Conservation (phyloP, 148 eudicot species). For the Linanthus parryae region DNA sequence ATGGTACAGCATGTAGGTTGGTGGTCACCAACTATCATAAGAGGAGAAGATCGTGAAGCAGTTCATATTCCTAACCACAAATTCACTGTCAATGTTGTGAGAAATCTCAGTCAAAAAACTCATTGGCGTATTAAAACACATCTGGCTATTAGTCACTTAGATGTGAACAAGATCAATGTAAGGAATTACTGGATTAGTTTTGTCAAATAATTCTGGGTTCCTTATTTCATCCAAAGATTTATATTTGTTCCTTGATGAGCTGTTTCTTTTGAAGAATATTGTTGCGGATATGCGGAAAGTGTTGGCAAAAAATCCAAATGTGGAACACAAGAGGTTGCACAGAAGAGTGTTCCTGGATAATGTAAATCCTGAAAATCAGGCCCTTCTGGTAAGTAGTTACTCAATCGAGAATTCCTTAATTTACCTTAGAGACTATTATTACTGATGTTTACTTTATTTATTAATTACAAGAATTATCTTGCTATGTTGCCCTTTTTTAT, state of each 20-base stretch:
- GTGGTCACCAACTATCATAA: conserved; percentile 95
- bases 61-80: conserved; percentile 94
- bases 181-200: conserved; percentile 13
- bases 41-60: conserved; percentile 97
- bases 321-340: conserved; percentile 88
- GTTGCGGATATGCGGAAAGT: conserved; percentile 99
- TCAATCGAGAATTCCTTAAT: no score
- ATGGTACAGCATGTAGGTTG: conserved; percentile 81
- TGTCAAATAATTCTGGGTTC: background rate
- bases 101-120: conserved; percentile 85
- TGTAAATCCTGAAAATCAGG: conserved; percentile 82
- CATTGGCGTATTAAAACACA: conserved; percentile 97
- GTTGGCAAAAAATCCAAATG: conserved; percentile 91
- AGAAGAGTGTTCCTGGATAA: conserved; percentile 89
- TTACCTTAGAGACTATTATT: no score
- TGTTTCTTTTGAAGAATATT: conserved; percentile 48
- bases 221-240: conserved; percentile 6
- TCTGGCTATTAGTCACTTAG: conserved; percentile 83
- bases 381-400: conserved; percentile 58
- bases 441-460: no score
- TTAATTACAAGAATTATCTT: no score
- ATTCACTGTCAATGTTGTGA: conserved; percentile 84
- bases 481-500: no score
- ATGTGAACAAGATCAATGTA: conserved; percentile 79
- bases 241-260: conserved; percentile 4